Conservation (phyloP, 2,329 filamentous ascomycete species). For the Ceratocystis colombiana region DNA sequence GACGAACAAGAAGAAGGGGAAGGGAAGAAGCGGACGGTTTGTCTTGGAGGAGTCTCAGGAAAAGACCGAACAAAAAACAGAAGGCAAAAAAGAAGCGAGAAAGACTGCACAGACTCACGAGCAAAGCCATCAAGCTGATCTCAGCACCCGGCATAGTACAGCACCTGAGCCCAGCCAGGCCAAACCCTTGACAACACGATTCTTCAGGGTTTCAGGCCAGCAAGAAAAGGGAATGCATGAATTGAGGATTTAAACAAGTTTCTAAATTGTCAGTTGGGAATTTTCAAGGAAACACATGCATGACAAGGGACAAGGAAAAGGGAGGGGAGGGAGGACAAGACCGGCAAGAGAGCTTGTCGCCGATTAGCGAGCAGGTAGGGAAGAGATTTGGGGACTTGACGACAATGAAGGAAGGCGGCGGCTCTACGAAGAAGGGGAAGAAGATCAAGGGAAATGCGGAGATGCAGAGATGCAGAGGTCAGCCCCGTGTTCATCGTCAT, state of each 20-base stretch:
- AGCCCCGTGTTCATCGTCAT: no score
- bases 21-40: background rate
- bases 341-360: background rate
- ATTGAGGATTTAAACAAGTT: constrained; percentile 15
- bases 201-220: background rate
- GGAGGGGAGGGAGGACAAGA: background rate
- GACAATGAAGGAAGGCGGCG: no score
- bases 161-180: background rate
- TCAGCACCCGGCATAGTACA: background rate
- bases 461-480: background rate
- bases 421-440: background rate
- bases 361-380: background rate
- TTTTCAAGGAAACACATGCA: background rate
- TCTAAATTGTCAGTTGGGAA: constrained; percentile 10
- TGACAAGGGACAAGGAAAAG: background rate
- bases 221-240: background rate
- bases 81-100: background rate
- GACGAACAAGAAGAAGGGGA: background rate
- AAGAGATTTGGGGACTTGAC: background rate
- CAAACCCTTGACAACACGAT: background rate
- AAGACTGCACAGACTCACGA: constrained; percentile 3
- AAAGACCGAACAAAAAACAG: constrained; percentile 1
- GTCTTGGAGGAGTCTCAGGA: background rate
- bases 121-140: constrained; percentile 1
- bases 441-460: background rate